phyloP scores from a whole-genome alignment of 1,284 basidiomycete species.

The Leccinum variabile region DNA sequence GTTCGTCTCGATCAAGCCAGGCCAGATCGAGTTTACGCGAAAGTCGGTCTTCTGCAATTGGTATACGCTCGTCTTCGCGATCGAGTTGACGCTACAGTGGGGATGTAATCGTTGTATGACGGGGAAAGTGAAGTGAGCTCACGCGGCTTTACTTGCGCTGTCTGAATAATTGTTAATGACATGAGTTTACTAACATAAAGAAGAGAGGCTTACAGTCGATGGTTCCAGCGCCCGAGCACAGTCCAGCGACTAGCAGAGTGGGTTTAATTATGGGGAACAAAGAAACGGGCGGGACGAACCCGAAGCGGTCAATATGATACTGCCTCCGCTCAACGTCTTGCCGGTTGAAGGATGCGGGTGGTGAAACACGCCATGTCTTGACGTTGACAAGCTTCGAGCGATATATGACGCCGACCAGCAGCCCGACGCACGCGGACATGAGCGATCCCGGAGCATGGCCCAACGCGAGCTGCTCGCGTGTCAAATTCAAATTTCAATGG shows the following conservation, averaged over 20 bases:
- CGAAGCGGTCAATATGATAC: constrained; percentile 90
- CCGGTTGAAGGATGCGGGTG: constrained; percentile 61
- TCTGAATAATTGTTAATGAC: constrained; percentile 46
- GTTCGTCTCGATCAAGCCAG: constrained; percentile 88
- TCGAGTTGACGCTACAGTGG: constrained; percentile 69
- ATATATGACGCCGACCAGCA: constrained; percentile 74
- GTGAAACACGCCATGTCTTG: constrained; percentile 73
- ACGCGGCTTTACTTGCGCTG: constrained; percentile 91
- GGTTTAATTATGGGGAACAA: constrained; percentile 8
- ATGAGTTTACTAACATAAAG: background rate
- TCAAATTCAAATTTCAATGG: background rate
- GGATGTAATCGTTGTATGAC: constrained; percentile 9
- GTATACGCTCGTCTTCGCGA: constrained; percentile 80
- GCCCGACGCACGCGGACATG: constrained; percentile 59
- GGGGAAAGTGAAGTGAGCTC: constrained; percentile 32
- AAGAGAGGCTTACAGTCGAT: constrained; percentile 67
- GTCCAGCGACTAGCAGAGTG: constrained; percentile 66
- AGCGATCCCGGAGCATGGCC: constrained; percentile 67
- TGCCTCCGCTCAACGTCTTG: constrained; percentile 71
- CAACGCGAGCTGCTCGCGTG: constrained; percentile 56
- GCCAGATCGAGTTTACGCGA: constrained; percentile 89
- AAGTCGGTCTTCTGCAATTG: constrained; percentile 83
- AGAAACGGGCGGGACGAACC: constrained; percentile 42
- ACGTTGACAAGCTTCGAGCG: constrained; percentile 77
- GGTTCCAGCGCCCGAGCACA: constrained; percentile 83